Evolutionary conservation across 1,284 basidiomycete genomes (phyloP).

Genomic region (Pseudozyma tsukubaensis): DNA sequence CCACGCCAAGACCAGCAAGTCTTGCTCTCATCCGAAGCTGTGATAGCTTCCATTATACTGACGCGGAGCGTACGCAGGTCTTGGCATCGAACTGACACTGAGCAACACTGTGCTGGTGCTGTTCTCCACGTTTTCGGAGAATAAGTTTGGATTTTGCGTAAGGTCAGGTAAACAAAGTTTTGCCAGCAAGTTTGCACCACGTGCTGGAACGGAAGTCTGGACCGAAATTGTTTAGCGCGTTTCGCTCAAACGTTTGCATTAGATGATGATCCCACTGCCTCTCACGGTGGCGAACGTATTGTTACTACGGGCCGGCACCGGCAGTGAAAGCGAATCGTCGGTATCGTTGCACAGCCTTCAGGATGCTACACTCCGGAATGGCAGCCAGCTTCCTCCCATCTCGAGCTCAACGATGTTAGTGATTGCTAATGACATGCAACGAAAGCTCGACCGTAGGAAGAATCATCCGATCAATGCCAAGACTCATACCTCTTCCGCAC

Average conservation of each 20-base stretch:
- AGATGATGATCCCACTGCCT: no score
- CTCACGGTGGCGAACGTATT: no score
- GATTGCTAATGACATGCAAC: not conserved
- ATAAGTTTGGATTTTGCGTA: conserved; percentile 17
- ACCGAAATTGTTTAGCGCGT: not conserved
- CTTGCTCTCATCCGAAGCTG: conserved; percentile 38
- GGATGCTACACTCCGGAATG: no score
- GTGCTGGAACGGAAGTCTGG: not conserved
- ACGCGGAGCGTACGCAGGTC: conserved; percentile 22
- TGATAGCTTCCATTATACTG: not conserved
- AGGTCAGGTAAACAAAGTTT: not conserved
- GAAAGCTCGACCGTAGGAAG: not conserved
- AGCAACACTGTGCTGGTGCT: conserved; percentile 1
- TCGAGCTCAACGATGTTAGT: no score
- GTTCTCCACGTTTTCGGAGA: conserved; percentile 27
- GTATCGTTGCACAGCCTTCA: no score
- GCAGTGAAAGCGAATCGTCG: no score
- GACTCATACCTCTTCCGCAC: conserved; percentile 4
- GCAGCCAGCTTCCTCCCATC: no score
- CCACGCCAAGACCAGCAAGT: conserved; percentile 15
- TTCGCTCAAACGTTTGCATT: not conserved
- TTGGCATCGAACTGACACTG: conserved; percentile 27
- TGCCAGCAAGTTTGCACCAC: not conserved
- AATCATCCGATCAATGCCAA: conserved; percentile 5
- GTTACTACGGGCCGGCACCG: no score